Evolutionary conservation across 495 filamentous ascomycete species (phyloP).

Genomic region (Copromyces sp.): DNA sequence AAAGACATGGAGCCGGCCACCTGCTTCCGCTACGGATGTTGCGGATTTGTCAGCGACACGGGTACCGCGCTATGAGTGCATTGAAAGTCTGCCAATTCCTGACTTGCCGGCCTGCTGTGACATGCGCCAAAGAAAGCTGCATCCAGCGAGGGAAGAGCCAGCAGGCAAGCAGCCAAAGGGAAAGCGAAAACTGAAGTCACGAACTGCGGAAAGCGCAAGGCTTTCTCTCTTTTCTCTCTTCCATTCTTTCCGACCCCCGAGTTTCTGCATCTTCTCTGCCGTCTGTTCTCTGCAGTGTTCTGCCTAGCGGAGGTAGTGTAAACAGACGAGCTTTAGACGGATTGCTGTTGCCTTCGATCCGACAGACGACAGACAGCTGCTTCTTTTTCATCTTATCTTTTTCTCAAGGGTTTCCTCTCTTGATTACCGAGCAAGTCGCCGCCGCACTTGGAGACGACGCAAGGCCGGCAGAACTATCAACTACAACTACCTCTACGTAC

Average conservation of each 20-base stretch:
- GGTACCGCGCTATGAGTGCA: not conserved
- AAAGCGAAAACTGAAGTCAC: not conserved
- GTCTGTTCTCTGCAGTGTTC: not conserved
- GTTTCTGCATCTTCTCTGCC: not conserved
- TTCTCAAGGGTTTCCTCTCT: not conserved
- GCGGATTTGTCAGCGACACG: not conserved
- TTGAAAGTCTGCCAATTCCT: not conserved
- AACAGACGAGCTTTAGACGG: not conserved
- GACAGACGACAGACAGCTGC: not conserved
- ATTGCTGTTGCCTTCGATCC: not conserved
- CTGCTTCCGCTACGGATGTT: not conserved
- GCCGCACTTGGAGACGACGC: not conserved
- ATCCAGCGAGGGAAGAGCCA: conserved; percentile 1
- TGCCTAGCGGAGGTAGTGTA: not conserved
- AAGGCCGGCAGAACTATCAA: not conserved
- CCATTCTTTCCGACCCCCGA: not conserved
- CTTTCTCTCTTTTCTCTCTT: not conserved
- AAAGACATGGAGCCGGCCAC: not conserved
- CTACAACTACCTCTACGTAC: not conserved
- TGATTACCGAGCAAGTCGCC: not conserved
- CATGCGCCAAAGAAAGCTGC: conserved; percentile 4
- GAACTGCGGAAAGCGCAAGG: not conserved
- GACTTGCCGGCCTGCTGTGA: not conserved
- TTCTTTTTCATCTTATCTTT: not conserved
- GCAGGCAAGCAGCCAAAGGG: not conserved